Evolutionary conservation across 1,284 basidiomycete species (phyloP).

Genomic region (Ceratobasidium sp.): DNA sequence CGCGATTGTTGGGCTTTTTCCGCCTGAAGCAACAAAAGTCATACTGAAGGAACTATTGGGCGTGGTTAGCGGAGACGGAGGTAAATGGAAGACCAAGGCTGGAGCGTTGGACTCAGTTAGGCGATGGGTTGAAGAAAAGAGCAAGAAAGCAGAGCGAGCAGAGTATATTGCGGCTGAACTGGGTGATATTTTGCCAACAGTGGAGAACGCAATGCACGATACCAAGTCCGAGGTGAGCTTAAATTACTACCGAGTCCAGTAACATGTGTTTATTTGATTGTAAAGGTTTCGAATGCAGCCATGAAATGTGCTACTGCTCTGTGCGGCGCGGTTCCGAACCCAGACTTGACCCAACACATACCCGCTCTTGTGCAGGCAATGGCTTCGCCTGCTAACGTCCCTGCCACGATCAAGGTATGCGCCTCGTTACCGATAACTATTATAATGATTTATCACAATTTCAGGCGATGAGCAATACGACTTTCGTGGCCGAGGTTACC

Average conservation of each 20-base stretch:
- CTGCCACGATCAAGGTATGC: conserved; percentile 95
- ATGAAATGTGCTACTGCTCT: conserved; percentile 94
- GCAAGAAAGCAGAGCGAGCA: conserved; percentile 80
- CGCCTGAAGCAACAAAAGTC: conserved; percentile 84
- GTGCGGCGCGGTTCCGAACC: conserved; percentile 93
- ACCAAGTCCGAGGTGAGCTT: conserved; percentile 90
- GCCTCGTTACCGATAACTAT: conserved; percentile 60
- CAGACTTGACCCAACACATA: conserved; percentile 93
- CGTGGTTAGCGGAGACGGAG: conserved; percentile 55
- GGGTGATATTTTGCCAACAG: conserved; percentile 85
- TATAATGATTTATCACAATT: background rate
- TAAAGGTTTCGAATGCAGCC: conserved; percentile 88
- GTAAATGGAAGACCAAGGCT: conserved; percentile 97
- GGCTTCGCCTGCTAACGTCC: conserved; percentile 86
- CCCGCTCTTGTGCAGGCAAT: conserved; percentile 94
- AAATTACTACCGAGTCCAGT: conserved; percentile 13
- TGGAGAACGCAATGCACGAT: conserved; percentile 96
- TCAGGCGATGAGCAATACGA: conserved; percentile 70
- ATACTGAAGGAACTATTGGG: conserved; percentile 84
- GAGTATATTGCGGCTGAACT: conserved; percentile 91
- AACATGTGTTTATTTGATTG: conserved; percentile 23
- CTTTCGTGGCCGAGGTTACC: conserved; percentile 98
- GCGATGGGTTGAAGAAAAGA: conserved; percentile 74
- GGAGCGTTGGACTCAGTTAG: conserved; percentile 92
- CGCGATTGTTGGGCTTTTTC: conserved; percentile 85